Conservation (phyloP, 345 rosid genomes). For the Aurinia saxatilis region DNA sequence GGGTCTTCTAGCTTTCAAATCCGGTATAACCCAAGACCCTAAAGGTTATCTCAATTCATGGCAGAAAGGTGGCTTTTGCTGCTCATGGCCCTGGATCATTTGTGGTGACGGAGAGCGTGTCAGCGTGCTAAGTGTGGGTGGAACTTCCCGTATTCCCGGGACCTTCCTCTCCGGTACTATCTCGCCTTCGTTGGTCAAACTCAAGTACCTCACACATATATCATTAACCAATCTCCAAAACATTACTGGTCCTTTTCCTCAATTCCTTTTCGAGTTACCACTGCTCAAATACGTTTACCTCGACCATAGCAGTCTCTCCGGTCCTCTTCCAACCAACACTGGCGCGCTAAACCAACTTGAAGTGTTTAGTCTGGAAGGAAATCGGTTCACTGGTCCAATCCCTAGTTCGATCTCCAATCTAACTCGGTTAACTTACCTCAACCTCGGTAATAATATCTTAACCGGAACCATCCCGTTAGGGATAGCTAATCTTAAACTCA, state of each 20-base stretch:
- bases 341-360: conserved; percentile 38
- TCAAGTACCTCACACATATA: conserved; percentile 41
- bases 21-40: conserved; percentile 64
- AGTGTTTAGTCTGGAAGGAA: conserved; percentile 45
- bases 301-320: conserved; percentile 58
- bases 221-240: conserved; percentile 41
- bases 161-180: conserved; percentile 49
- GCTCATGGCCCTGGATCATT: conserved; percentile 46
- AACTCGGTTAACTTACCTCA: conserved; percentile 41
- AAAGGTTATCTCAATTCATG: conserved; percentile 52
- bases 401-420: conserved; percentile 49
- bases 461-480: conserved; percentile 49
- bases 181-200: conserved; percentile 48
- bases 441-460: conserved; percentile 43
- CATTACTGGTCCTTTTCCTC: conserved; percentile 66
- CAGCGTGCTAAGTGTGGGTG: conserved; percentile 28
- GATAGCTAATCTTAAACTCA: conserved; percentile 34
- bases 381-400: conserved; percentile 51
- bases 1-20: conserved; percentile 67
- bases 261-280: conserved; percentile 41
- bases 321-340: conserved; percentile 40
- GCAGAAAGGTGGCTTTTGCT: conserved; percentile 70
- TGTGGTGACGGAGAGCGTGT: conserved; percentile 44
- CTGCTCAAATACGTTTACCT: conserved; percentile 44
- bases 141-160: conserved; percentile 32